phyloP scores from a whole-genome alignment of 345 rosid species.

The Rubroshorea leprosula region DNA sequence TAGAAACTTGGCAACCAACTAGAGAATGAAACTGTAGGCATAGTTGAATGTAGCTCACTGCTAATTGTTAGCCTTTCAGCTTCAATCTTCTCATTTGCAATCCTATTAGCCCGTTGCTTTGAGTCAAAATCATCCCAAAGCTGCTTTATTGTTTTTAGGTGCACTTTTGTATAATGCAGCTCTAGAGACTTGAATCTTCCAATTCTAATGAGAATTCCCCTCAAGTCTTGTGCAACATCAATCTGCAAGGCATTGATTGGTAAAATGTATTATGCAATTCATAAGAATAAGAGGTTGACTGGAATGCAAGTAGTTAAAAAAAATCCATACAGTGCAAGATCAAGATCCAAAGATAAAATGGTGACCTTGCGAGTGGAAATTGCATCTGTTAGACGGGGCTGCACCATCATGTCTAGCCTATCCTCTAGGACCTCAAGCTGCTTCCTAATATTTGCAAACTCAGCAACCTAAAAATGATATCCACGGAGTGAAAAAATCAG shows the following conservation, averaged over 20 bases:
- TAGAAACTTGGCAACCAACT: conserved; percentile 97
- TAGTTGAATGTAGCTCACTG: conserved; percentile 40
- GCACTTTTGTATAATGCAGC: conserved; percentile 81
- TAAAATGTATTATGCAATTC: conserved; percentile 12
- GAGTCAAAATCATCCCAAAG: conserved; percentile 92
- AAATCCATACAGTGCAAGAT: conserved; percentile 6
- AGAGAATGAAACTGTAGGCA: conserved; percentile 42
- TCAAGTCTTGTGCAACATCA: conserved; percentile 88
- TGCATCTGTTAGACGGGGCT: conserved; percentile 94
- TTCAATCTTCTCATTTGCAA: conserved; percentile 56
- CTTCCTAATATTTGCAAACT: conserved; percentile 91
- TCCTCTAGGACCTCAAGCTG: conserved; percentile 95
- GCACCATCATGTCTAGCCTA: conserved; percentile 90
- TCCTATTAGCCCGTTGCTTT: conserved; percentile 53
- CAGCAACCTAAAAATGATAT: conserved; percentile 66
- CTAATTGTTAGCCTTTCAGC: conserved; percentile 43
- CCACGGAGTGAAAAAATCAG: neutral
- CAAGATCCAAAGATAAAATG: neutral
- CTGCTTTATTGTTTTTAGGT: conserved; percentile 72
- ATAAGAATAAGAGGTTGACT: neutral
- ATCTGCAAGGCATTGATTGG: conserved; percentile 39
- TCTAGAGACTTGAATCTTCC: conserved; percentile 93
- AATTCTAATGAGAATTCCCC: conserved; percentile 87
- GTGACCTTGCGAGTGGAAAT: conserved; percentile 83
- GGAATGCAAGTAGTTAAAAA: neutral